Base-by-base conservation (phyloP, 202 grass and related monocot genomes). In the Panicum virgatum region DNA sequence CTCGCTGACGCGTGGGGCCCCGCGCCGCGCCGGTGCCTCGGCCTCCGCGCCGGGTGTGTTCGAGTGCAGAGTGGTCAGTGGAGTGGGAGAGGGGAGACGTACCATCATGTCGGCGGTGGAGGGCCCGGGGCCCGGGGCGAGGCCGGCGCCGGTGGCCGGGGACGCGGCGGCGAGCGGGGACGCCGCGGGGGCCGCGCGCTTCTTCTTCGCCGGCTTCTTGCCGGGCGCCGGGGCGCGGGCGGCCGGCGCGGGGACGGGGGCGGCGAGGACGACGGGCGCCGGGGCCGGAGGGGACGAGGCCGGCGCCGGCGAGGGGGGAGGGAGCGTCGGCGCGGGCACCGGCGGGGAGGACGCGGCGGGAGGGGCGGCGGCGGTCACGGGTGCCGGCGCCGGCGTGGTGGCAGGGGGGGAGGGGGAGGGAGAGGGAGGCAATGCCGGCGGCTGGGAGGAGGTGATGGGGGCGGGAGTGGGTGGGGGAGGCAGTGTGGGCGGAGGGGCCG, bases 81-180 rank as follows among this genome's bases (percentile, higher is more conserved):
- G 23, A 37, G n/a, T n/a, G n/a, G n/a, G n/a, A n/a, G n/a, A n/a
- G 50, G 27, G 34, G 18, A 26, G 59, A 75, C 88, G 88, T 86
- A 90, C 88, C 88, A 81, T 83, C 88, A 90, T 90, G 84, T 90
- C 89, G 54, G 80, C 86, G 77, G 83, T 78, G 79, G 79, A 86
- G 47, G 92, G 92, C 11, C 92, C 86, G 4, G 92, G 92, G 0
- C 86, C 78, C 9, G 81, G 86, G 47, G 89, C 92, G 74, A 84
- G 75, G 37, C 62, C 57, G 72, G 73, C 64, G 72, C 43, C 43
- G 25, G 59, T 13, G 20, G 79, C 83, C 6, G 82, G 72, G 12
- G 89, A 84, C 9, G 75, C 75, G 40, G 92, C 69, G 23, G 86
- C 66, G 73, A 79, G 42, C 1, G 92, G 86, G n/a, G 89, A 32